Conservation (phyloP, 176 grass and related monocot genomes). For the Stipa capillata region DNA sequence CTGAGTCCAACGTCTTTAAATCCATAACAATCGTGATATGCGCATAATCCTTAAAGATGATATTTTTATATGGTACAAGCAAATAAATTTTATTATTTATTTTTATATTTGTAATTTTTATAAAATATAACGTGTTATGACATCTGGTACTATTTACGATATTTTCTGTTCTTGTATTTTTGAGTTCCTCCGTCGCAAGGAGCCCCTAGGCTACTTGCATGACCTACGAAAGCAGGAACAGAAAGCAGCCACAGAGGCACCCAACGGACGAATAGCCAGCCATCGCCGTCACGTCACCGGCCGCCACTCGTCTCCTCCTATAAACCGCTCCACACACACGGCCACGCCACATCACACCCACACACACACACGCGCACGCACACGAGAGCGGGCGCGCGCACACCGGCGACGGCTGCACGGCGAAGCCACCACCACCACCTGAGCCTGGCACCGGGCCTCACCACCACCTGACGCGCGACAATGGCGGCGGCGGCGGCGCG, state of each 20-base stretch:
- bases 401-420: conserved; percentile 15
- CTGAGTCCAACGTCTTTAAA: too few relatives aligned
- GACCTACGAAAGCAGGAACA: not conserved
- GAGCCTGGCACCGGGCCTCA: not conserved
- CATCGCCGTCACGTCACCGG: not conserved
- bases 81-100: too few relatives aligned
- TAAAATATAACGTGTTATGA: too few relatives aligned
- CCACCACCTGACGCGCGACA: conserved; percentile 6
- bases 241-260: not conserved
- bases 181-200: too few relatives aligned
- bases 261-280: not conserved
- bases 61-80: too few relatives aligned
- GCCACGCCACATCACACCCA: not conserved
- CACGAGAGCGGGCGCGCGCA: not conserved
- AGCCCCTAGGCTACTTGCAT: too few relatives aligned
- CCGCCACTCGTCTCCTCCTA: conserved; percentile 9
- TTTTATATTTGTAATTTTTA: too few relatives aligned
- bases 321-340: conserved; percentile 20
- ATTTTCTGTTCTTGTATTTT: too few relatives aligned
- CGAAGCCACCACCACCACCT: not conserved
- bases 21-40: too few relatives aligned
- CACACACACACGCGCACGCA: not conserved
- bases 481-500: conserved; percentile 28
- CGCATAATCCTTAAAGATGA: too few relatives aligned
- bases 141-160: too few relatives aligned